Base-by-base conservation (phyloP, 331 rosid genomes). In the Arachis monticola region DNA sequence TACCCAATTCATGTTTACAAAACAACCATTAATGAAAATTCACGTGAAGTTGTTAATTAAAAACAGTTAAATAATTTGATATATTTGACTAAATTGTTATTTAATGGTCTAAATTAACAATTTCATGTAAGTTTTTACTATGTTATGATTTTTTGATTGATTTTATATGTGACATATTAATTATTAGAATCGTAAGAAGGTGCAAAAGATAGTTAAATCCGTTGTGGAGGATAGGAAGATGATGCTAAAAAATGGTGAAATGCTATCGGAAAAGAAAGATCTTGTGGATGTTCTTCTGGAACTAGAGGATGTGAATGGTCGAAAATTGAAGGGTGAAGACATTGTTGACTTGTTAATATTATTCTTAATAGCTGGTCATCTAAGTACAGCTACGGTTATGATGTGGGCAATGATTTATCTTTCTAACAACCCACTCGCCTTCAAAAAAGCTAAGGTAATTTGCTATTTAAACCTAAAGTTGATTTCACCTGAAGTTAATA, bases 321-420 rank as follows among this genome's bases (percentile, higher is more conserved):
- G 47, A 50, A 80, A 62, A 76, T 13, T 81, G 60, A 67, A 58
- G 30, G 85, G 81, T 8, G 60, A 79, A 44, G 82, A 83, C 4
- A 80, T 83, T 35, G 27, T 62, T 13, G 85, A 88, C 52, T 7
- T 77, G 5, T 1, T 88, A 6, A 0, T 85, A 0, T n/a, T 40
- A 70, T 67, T 77, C 64, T 14, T 85, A 35, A 57, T 75, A 12
- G 88, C 85, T 46, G 90, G 83, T 5, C 88, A 85, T 73, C 87
- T 81, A 52, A 66, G 58, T 55, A 31, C 87, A 0, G 79, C 86
- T 6, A 7, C 31, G 2, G 45, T 17, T 44, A 22, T 67, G 10
- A 35, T 70, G 40, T 78, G 83, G 83, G 65, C 76, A 69, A 2
- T 75, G 6, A 8, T 63, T 10, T 44, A 73, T 76, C 83, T 87